These are phyloP conservation scores for Dissoconium aciculare DNA, from an alignment of 2,329 filamentous ascomycete species.

Conservation along the genomic window DNA sequence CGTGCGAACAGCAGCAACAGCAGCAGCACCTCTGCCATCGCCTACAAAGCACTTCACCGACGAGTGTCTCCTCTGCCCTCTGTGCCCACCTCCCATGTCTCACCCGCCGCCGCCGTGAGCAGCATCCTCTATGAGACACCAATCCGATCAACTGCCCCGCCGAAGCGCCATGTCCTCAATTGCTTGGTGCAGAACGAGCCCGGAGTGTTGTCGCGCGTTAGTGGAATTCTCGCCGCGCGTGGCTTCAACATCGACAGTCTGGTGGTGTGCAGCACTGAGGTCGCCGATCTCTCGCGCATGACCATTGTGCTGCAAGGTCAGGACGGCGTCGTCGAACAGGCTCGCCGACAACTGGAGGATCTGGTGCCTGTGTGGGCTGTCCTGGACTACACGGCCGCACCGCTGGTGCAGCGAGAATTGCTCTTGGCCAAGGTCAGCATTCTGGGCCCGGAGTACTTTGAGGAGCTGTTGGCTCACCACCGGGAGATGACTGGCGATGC, in stretches of 20 bases:
- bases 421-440: constrained; percentile 94
- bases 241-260: constrained; percentile 99
- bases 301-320: constrained; percentile 94
- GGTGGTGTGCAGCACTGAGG: constrained; percentile 95
- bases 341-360: constrained; percentile 85
- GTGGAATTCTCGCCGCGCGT: constrained; percentile 84
- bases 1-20: constrained; percentile 65
- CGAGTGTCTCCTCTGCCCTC: constrained; percentile 73
- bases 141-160: constrained; percentile 62
- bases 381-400: constrained; percentile 82
- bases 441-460: constrained; percentile 92
- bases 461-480: constrained; percentile 90
- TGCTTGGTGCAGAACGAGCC: constrained; percentile 98
- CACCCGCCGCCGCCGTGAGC: constrained; percentile 82
- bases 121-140: constrained; percentile 99
- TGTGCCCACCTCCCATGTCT: constrained; percentile 53
- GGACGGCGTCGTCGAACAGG: constrained; percentile 95
- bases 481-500: constrained; percentile 57
- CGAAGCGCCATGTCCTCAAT: constrained; percentile 92
- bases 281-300: constrained; percentile 94
- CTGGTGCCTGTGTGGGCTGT: constrained; percentile 97
- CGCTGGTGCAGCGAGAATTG: constrained; percentile 88
- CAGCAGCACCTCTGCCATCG: constrained; percentile 66
- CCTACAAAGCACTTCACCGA: constrained; percentile 92
- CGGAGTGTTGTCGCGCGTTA: constrained; percentile 88